phyloP scores from a whole-genome alignment of 106 monocot species.

The Ottelia alismoides region DNA sequence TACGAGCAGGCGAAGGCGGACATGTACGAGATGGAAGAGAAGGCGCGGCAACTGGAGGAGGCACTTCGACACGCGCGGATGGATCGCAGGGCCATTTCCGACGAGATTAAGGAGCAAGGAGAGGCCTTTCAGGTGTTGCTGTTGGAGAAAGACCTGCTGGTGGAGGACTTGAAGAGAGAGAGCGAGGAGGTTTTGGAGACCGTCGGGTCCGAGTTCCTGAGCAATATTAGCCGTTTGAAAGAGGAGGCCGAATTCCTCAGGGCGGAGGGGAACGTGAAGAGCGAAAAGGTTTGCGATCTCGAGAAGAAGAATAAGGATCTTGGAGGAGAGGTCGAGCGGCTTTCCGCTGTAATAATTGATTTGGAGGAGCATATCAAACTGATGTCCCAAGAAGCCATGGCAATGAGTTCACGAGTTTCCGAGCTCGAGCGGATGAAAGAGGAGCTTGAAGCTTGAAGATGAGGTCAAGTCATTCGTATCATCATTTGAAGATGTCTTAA shows the following conservation, averaged over 20 bases:
- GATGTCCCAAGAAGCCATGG: not conserved
- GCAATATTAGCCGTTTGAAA: not conserved
- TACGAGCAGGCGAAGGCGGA: not conserved
- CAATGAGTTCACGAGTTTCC: not conserved
- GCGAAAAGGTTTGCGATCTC: not conserved
- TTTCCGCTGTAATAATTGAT: not conserved
- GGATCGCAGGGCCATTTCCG: not conserved
- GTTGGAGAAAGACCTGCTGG: not conserved
- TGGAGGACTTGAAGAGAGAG: constrained; percentile 5
- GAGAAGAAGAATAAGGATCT: not conserved
- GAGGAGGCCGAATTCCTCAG: not conserved
- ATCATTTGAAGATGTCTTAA: not conserved
- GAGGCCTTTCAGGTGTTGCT: not conserved
- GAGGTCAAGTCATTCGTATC: not conserved
- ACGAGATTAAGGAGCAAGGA: not conserved
- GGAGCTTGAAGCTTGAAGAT: constrained; percentile 4
- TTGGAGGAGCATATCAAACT: constrained; percentile 1
- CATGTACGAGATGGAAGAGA: not conserved
- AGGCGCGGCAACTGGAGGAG: not conserved
- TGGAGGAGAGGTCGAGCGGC: not conserved
- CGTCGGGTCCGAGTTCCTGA: not conserved
- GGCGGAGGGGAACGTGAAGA: not conserved
- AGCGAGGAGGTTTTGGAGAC: not conserved
- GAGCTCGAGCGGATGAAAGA: not conserved
- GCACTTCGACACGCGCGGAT: not conserved